Percentiles rank a stretch among this genome's conserved stretches.
Conservation (phyloP, 495 filamentous ascomycete species). For the Penicillium odoratum region DNA sequence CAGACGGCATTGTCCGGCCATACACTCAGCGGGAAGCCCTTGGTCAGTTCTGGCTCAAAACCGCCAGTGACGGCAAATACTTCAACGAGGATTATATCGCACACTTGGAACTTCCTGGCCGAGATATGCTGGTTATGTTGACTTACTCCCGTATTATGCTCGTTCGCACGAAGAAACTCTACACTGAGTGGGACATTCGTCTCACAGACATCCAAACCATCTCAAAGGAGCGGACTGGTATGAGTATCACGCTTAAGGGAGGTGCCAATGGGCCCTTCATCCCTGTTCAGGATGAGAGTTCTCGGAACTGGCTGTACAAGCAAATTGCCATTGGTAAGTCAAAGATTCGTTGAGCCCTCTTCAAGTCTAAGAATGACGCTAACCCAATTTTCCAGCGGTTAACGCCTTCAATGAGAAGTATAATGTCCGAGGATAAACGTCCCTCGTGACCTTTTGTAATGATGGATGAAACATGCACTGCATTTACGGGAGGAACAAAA, state of each 20-base stretch:
- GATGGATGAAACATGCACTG: slow-evolving; percentile 28
- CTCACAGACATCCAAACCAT: slow-evolving; percentile 97
- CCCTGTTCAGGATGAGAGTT: slow-evolving; percentile 84
- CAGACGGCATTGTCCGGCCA: slow-evolving; percentile 90
- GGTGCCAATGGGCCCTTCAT: slow-evolving; percentile 94
- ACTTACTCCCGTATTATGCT: slow-evolving; percentile 92
- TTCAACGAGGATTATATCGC: slow-evolving; percentile 98
- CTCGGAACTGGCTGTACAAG: slow-evolving; percentile 81
- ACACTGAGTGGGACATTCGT: slow-evolving; percentile 92
- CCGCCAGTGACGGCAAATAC: slow-evolving; percentile 92
- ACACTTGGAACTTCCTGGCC: slow-evolving; percentile 84
- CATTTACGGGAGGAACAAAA: slow-evolving; percentile 18
- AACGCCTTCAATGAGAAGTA: slow-evolving; percentile 72
- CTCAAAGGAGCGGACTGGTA: slow-evolving; percentile 90
- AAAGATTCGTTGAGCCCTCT: not conserved
- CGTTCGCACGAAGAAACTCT: slow-evolving; percentile 77
- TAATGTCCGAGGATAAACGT: slow-evolving; percentile 56
- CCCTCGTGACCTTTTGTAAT: slow-evolving; percentile 12
- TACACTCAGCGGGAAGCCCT: slow-evolving; percentile 95
- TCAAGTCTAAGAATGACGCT: slow-evolving; percentile 9
- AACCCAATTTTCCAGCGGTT: slow-evolving; percentile 47
- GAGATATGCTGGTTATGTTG: slow-evolving; percentile 93
- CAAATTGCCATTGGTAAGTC: slow-evolving; percentile 61
- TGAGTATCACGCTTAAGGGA: slow-evolving; percentile 84
- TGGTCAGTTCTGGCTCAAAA: slow-evolving; percentile 98